Base-by-base conservation (phyloP, 768 basidiomycete genomes). In the Crucibulum laeve region DNA sequence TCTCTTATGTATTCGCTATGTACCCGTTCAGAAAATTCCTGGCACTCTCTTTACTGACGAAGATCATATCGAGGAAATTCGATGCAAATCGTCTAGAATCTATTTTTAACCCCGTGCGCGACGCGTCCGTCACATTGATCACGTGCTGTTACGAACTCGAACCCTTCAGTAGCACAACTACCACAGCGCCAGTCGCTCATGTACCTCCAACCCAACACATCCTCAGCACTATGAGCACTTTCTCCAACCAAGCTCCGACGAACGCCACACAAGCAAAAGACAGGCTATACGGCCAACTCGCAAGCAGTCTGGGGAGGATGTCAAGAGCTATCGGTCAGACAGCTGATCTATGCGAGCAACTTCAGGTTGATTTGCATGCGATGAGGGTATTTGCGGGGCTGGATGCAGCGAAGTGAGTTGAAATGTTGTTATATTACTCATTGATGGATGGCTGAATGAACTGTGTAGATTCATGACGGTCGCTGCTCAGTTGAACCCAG, bases 221-320 rank as follows among this genome's bases (percentile, higher is more conserved):
- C n/a, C n/a, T n/a, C n/a, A n/a, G n/a, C n/a, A n/a, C n/a, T 14
- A 37, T 52, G 48, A 48, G 53, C 35, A 59, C 50, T 44, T 53
- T 34, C 35, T 43, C 46, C 36, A 50, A 50, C 42, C 43, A 48
- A 15, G 58, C 61, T n/a, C 72, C 77, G 8, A 77, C 75, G 7
- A 81, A 74, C 54, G 84, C 85, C 3, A 83, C 82, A 0, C 84
- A 85, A 49, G 78, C 84, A 25, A 93, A 92, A 63, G 82, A 90
- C 52, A 66, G 87, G 43, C 80, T 91, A 18, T 92, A 92, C 55
- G 72, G 76, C 28, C 87, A 91, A 56, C 76, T 93, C 3, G 76
- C 87, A 3, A 70, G 76, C 38, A 83, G 79, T 37, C 61, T 93
- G 3, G 76, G 76, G 22, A 69, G 82, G 38, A 80, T 91, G 62